These are phyloP conservation scores for Cucurbita ficifolia DNA, from an alignment of 306 rosid genomes.

Conservation along the genomic window DNA sequence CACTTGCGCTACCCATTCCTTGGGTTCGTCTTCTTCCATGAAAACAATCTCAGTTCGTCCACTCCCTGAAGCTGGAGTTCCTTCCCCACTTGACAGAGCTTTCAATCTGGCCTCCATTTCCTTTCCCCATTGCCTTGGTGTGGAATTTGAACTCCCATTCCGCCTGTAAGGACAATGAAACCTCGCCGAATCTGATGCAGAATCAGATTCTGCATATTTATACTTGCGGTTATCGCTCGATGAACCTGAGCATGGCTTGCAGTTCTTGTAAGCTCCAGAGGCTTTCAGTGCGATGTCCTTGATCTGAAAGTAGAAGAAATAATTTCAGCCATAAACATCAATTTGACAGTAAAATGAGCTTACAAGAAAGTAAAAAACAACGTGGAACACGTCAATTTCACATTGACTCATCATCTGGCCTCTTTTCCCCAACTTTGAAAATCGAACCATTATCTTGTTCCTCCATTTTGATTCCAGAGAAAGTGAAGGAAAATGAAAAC, in stretches of 20 bases:
- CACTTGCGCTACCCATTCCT: slow-evolving; percentile 95
- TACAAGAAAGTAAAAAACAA: not conserved
- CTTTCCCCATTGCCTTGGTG: slow-evolving; percentile 80
- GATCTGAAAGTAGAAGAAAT: slow-evolving; percentile 36
- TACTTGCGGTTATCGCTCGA: slow-evolving; percentile 31
- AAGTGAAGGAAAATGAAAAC: not conserved
- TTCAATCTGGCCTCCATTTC: slow-evolving; percentile 69
- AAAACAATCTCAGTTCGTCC: slow-evolving; percentile 34
- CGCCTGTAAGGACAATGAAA: slow-evolving; percentile 59
- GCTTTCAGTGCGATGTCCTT: slow-evolving; percentile 97
- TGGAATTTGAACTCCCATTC: slow-evolving; percentile 74
- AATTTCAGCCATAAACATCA: slow-evolving; percentile 7
- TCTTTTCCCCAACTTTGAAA: not conserved
- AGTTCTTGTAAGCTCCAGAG: slow-evolving; percentile 82
- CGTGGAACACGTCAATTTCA: not conserved
- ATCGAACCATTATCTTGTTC: not conserved
- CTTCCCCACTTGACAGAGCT: slow-evolving; percentile 85
- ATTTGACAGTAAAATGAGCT: not conserved
- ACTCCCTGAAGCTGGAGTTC: slow-evolving; percentile 71
- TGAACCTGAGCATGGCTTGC: slow-evolving; percentile 86
- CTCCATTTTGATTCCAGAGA: not conserved
- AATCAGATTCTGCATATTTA: slow-evolving; percentile 55
- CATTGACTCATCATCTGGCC: not conserved
- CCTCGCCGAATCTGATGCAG: slow-evolving; percentile 70
- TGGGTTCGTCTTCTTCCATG: slow-evolving; percentile 89